These are phyloP conservation scores for Salvia sclarea DNA, from an alignment of 305 asterid genomes.

Conservation along the genomic window DNA sequence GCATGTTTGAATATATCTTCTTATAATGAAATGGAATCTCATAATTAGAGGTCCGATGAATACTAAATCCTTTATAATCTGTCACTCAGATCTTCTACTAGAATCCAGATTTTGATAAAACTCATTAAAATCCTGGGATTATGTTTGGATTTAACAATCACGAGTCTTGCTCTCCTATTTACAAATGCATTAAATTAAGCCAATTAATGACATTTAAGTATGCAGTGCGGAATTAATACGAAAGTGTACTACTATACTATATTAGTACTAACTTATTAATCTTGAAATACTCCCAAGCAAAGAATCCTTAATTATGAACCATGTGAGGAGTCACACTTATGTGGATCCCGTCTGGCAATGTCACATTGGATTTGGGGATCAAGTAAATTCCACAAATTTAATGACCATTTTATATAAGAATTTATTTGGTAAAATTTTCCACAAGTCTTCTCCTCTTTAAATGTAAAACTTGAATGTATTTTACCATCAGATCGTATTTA, in stretches of 20 bases:
- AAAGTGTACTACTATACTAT: not conserved
- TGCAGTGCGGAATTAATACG: not conserved
- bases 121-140: not conserved
- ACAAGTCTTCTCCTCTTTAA: not conserved
- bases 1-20: too few species aligned
- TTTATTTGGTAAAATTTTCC: not conserved
- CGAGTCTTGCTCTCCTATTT: not conserved
- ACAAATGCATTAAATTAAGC: not conserved
- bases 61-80: not conserved
- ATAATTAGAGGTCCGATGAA: not conserved
- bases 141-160: not conserved
- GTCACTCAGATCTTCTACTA: not conserved
- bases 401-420: not conserved
- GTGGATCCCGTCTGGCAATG: not conserved
- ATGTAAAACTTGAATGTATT: not conserved
- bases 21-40: too few species aligned
- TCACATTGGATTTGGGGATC: not conserved
- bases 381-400: not conserved
- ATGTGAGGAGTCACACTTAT: not conserved
- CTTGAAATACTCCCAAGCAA: not conserved
- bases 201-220: not conserved
- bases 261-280: not conserved
- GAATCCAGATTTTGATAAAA: not conserved
- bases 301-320: not conserved
- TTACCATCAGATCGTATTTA: not conserved